These are phyloP conservation scores for Bryum argenteum DNA, from an alignment of 225 moss, liverwort and hornwort species.

Conservation along the genomic window DNA sequence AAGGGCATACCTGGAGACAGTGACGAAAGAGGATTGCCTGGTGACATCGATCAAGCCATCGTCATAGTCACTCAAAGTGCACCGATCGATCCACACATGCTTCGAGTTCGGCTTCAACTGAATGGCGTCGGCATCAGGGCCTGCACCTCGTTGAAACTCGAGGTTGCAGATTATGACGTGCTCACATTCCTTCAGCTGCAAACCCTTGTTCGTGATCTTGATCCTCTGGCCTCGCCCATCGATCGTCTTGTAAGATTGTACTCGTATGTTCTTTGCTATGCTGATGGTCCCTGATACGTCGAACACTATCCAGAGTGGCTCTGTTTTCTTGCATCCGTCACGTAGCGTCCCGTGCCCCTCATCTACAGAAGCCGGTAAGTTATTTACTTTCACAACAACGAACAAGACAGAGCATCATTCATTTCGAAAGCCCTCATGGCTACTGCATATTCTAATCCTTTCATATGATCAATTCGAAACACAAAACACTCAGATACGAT, in stretches of 20 bases:
- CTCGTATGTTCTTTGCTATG: conserved; percentile 34
- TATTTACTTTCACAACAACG: no score
- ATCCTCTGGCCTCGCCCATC: conserved; percentile 79
- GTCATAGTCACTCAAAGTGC: conserved; percentile 66
- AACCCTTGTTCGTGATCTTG: conserved; percentile 73
- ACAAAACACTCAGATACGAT: no score
- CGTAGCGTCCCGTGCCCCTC: conserved; percentile 47
- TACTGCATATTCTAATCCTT: no score
- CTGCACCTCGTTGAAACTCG: conserved; percentile 67
- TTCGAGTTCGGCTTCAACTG: conserved; percentile 70
- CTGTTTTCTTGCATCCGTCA: conserved; percentile 46
- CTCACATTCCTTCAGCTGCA: conserved; percentile 82
- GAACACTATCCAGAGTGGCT: conserved; percentile 54
- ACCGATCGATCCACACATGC: conserved; percentile 83
- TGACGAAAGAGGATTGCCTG: conserved; percentile 71
- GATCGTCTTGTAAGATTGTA: conserved; percentile 51
- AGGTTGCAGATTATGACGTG: conserved; percentile 82
- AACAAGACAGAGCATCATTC: no score
- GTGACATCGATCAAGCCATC: conserved; percentile 71
- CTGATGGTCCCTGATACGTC: conserved; percentile 45
- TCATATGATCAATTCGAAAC: no score
- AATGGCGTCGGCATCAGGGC: conserved; percentile 79
- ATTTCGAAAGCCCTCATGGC: no score
- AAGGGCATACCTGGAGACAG: conserved; percentile 79
- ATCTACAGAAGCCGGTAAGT: conserved; percentile 8